These are phyloP conservation scores for Seiridium cupressi DNA, from an alignment of 2,329 filamentous ascomycete species.

Conservation along the genomic window DNA sequence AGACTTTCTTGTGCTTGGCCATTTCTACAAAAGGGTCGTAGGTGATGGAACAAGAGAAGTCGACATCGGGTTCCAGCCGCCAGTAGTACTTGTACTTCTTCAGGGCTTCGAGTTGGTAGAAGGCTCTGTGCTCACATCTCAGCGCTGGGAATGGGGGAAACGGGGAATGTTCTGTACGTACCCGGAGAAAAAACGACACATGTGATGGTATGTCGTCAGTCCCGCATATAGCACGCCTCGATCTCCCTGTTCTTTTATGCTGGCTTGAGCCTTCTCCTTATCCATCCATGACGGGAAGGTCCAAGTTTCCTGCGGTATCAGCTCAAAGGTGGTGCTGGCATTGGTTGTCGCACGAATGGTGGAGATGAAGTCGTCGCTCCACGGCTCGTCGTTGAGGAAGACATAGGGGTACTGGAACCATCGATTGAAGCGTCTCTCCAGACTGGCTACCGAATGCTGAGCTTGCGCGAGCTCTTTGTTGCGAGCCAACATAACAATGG, in stretches of 20 bases:
- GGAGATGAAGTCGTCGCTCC: constrained; percentile 34
- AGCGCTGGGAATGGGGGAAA: not conserved
- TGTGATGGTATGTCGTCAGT: constrained; percentile 38
- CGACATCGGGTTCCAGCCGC: constrained; percentile 44
- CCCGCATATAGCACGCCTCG: constrained; percentile 34
- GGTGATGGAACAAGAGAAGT: constrained; percentile 42
- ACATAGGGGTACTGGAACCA: constrained; percentile 45
- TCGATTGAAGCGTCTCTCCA: constrained; percentile 43
- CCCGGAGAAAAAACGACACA: constrained; percentile 42
- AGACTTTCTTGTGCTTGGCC: constrained; percentile 39
- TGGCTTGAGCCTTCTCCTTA: constrained; percentile 24
- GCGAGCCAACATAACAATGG: constrained; percentile 43
- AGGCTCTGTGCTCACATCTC: constrained; percentile 26
- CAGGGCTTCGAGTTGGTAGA: constrained; percentile 39
- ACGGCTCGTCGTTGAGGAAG: constrained; percentile 45
- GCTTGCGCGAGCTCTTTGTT: constrained; percentile 40
- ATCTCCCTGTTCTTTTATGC: constrained; percentile 29
- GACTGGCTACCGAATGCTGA: constrained; percentile 33
- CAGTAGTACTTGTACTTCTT: constrained; percentile 44
- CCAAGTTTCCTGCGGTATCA: constrained; percentile 38
- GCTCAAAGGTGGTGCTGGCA: constrained; percentile 37
- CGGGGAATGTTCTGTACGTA: constrained; percentile 19
- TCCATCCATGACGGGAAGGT: constrained; percentile 35
- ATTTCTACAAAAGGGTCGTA: constrained; percentile 47
- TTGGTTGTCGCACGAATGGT: constrained; percentile 32